Evolutionary conservation across 192 early-diverging fungal genomes (phyloP).

Genomic region (Haplosporangium gracile): DNA sequence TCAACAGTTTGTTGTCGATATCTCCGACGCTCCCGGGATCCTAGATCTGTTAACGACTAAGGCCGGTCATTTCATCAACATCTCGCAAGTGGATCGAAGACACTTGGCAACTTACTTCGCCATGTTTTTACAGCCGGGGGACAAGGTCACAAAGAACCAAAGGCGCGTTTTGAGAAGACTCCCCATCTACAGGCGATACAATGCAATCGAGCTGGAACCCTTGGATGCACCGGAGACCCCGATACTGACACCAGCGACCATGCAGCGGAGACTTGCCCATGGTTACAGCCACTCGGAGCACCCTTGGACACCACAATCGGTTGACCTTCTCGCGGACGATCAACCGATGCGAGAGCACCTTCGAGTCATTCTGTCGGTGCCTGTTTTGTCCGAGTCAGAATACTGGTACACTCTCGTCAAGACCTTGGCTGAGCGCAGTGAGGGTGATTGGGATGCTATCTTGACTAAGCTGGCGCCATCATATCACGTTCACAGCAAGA

Average conservation of each 20-base stretch:
- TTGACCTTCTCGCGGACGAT: slow-evolving; percentile 6
- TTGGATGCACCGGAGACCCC: not conserved
- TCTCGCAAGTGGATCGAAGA: not conserved
- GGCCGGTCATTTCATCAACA: not conserved
- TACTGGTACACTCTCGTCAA: slow-evolving; percentile 21
- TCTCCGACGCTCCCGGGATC: not conserved
- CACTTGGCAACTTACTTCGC: not conserved
- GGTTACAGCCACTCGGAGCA: not conserved
- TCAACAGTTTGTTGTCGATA: slow-evolving; percentile 11
- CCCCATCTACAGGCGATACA: slow-evolving; percentile 15
- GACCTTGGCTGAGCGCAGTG: not conserved
- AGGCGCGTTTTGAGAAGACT: not conserved
- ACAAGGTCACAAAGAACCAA: not conserved
- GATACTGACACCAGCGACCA: not conserved
- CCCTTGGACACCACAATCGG: slow-evolving; percentile 13
- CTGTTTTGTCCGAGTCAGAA: not conserved
- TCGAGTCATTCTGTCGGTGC: not conserved
- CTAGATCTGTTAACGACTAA: not conserved
- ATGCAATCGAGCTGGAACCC: not conserved
- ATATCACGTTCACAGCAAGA: slow-evolving; percentile 16
- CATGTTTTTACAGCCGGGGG: not conserved
- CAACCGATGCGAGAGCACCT: slow-evolving; percentile 9
- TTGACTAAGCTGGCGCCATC: not conserved
- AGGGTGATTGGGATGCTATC: slow-evolving; percentile 19
- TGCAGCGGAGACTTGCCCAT: not conserved